Base-by-base conservation (phyloP, 2,329 filamentous ascomycete genomes). In the Nothophaeocryptopus gaeumannii region DNA sequence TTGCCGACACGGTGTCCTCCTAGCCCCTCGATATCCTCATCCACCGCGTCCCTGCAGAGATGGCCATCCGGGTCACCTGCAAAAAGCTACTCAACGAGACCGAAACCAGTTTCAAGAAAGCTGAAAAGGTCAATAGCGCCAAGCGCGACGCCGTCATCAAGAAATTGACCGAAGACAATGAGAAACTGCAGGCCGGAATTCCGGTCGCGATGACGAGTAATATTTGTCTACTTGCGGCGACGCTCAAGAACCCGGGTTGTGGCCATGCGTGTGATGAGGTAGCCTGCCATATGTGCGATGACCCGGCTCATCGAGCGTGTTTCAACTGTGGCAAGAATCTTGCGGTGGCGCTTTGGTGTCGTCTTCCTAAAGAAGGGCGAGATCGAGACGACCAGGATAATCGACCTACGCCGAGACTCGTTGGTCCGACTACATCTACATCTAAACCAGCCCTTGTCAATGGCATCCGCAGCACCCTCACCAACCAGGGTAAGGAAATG, bases 321-420 rank as follows among this genome's bases (percentile, higher is more conserved):
- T 54, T 54, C 51, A 44, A 51, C 13, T 51, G 51, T 13, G 51
- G 51, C 29, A 43, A 48, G 9, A 54, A 54, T 15, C 31, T 50
- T 12, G 13, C 44, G 8, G 35, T 47, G 5, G 49, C 49, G 2
- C 49, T 51, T 2, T 47, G 39, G 31, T 40, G 38, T 12, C 33
- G 14, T 2, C 20, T 42, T 35, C 39, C 32, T 12, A 34, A 30
- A 33, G 40, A 43, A 43, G 31, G 30, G n/a, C 16, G 31, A 3
- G 5, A 9, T 8, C 34, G 20, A 34, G 32, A 36, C n/a, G 16
- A 37, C 37, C n/a, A 30, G 5, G 30, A 31, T 31, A 10, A 41
- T 30, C 43, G 42, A 30, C 12, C 33, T 1, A n/a, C 12, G 2
- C 42, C 42, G 7, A 14, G 37, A 29, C 15, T 36, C 42, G 20